Evolutionary conservation across 139 green algal genomes (phyloP).

Genomic region (Coelastrella sp.): DNA sequence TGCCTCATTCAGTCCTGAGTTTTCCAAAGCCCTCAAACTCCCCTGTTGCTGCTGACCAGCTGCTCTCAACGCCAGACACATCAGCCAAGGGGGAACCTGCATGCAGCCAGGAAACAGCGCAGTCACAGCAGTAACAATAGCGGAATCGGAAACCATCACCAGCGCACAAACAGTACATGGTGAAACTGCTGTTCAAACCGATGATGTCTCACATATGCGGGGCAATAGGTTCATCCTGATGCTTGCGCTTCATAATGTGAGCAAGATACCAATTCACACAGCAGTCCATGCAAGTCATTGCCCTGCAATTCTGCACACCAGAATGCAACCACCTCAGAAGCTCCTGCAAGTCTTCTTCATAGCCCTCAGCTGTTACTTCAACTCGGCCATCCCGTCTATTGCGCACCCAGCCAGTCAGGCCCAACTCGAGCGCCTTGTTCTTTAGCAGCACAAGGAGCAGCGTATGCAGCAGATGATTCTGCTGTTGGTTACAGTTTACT

Average conservation of each 20-base stretch:
- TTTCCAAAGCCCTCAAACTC: constrained; percentile 26
- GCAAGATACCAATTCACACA: no score
- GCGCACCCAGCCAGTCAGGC: constrained; percentile 34
- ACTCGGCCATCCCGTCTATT: constrained; percentile 32
- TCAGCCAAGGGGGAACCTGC: constrained; percentile 35
- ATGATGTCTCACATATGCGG: no score
- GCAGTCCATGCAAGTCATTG: no score
- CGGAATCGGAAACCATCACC: no score
- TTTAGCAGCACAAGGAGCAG: no score
- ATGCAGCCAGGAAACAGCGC: neutral
- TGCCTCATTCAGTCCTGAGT: constrained; percentile 21
- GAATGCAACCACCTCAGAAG: constrained; percentile 43
- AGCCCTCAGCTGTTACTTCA: constrained; percentile 39
- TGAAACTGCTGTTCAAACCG: no score
- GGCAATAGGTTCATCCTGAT: no score
- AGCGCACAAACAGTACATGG: no score
- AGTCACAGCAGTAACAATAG: neutral
- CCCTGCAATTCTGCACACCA: neutral
- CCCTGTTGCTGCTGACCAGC: constrained; percentile 16
- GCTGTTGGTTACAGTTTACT: no score
- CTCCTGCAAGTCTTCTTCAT: constrained; percentile 28
- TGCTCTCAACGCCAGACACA: constrained; percentile 14
- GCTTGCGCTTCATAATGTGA: no score
- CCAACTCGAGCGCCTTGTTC: constrained; percentile 23
- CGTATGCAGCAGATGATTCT: no score